Evolutionary conservation across 371 early-diverging fungal species (phyloP).

Genomic region (Mucor mucedo): DNA sequence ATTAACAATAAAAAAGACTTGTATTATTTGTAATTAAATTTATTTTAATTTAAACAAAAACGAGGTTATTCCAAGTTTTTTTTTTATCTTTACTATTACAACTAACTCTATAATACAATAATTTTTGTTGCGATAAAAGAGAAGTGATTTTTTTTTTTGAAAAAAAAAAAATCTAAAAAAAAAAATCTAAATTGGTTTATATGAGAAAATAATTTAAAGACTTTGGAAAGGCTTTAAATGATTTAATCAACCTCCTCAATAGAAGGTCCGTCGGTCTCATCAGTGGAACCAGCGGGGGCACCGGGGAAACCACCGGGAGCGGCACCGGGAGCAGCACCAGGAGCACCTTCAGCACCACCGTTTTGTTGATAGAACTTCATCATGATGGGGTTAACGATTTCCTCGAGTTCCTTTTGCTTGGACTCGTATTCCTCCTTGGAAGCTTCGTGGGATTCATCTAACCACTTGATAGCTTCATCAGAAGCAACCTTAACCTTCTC

Average conservation of each 20-base stretch:
- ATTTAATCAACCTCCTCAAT: constrained; percentile 58
- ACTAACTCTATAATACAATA: constrained; percentile 1
- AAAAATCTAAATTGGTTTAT: no score
- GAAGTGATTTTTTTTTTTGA: background rate
- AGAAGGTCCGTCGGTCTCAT: constrained; percentile 67
- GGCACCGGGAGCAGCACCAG: constrained; percentile 74
- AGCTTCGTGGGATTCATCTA: constrained; percentile 87
- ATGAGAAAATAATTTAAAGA: no score
- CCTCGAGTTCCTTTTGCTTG: constrained; percentile 88
- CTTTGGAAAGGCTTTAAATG: constrained; percentile 2
- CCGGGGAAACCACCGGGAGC: constrained; percentile 81
- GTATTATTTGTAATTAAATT: background rate
- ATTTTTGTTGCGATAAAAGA: background rate
- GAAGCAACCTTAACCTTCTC: constrained; percentile 84
- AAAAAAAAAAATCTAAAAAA: no score
- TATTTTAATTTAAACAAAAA: background rate
- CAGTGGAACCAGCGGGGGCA: constrained; percentile 72
- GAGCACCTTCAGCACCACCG: constrained; percentile 34
- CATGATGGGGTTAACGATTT: constrained; percentile 90
- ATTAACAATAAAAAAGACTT: background rate
- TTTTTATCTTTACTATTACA: background rate
- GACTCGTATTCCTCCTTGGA: constrained; percentile 90
- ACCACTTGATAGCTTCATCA: constrained; percentile 82
- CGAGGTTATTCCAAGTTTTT: background rate
- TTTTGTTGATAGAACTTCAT: constrained; percentile 70